Conservation (phyloP, 768 basidiomycete genomes). For the Lactarius quietus region DNA sequence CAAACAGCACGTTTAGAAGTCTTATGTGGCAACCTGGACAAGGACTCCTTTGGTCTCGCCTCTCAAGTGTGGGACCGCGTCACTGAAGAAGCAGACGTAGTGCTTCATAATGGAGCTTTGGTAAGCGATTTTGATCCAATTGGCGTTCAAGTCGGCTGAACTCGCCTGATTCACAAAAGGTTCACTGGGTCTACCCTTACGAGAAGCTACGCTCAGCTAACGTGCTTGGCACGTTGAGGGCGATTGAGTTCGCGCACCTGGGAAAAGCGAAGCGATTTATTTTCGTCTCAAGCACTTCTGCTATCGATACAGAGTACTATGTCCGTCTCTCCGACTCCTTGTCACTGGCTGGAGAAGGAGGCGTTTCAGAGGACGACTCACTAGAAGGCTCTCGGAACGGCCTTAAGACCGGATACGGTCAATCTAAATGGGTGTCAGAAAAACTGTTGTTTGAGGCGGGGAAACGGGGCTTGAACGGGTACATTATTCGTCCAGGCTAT, state of each 20-base stretch:
- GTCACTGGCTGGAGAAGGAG: conserved; percentile 45
- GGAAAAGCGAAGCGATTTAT: conserved; percentile 75
- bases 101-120: conserved; percentile 96
- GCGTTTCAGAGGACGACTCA: conserved; percentile 84
- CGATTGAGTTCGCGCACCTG: conserved; percentile 71
- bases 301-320: conserved; percentile 88
- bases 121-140: conserved; percentile 43
- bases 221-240: conserved; percentile 86
- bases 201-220: conserved; percentile 88
- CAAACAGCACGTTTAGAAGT: conserved; percentile 64
- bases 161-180: conserved; percentile 42
- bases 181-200: conserved; percentile 99
- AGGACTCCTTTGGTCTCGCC: conserved; percentile 69
- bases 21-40: conserved; percentile 78
- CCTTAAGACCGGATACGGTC: conserved; percentile 91
- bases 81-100: conserved; percentile 67
- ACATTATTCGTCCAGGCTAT: conserved; percentile 92
- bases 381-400: conserved; percentile 75
- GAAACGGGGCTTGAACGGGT: conserved; percentile 74
- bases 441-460: conserved; percentile 92
- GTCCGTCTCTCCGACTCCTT: conserved; percentile 79
- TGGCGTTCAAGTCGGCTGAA: background rate
- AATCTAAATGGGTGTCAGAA: conserved; percentile 98
- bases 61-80: conserved; percentile 62
- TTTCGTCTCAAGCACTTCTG: conserved; percentile 96